Conservation (phyloP, 768 basidiomycete genomes). For the Hirschioporus abietinus region DNA sequence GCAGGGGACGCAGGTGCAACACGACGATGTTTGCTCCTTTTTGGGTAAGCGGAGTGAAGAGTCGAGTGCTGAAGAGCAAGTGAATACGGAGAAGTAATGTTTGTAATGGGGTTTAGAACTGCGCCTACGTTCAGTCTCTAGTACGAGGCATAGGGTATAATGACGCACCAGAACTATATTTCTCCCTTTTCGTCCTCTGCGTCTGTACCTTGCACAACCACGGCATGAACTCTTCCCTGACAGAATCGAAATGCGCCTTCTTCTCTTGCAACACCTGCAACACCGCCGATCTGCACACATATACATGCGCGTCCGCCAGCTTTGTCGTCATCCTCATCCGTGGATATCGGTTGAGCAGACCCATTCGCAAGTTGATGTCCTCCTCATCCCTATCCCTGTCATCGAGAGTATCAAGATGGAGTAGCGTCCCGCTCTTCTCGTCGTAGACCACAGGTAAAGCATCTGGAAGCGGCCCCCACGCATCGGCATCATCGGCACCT, state of each 20-base stretch:
- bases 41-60: slow-evolving; percentile 20
- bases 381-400: slow-evolving; percentile 62
- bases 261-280: slow-evolving; percentile 60
- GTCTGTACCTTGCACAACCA: slow-evolving; percentile 90
- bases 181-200: slow-evolving; percentile 50
- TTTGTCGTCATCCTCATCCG: slow-evolving; percentile 59
- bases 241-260: slow-evolving; percentile 70
- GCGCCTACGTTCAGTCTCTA: background rate
- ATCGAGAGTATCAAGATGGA: slow-evolving; percentile 70
- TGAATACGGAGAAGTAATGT: slow-evolving; percentile 36
- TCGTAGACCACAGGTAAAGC: slow-evolving; percentile 64
- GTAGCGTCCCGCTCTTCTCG: slow-evolving; percentile 53
- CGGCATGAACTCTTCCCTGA: slow-evolving; percentile 87
- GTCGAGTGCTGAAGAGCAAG: slow-evolving; percentile 61
- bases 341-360: slow-evolving; percentile 68
- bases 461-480: slow-evolving; percentile 48
- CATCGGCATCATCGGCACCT: slow-evolving; percentile 43
- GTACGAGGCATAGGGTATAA: slow-evolving; percentile 1
- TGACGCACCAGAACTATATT: slow-evolving; percentile 49
- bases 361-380: slow-evolving; percentile 72
- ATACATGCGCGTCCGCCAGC: slow-evolving; percentile 85
- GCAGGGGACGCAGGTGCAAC: slow-evolving; percentile 10
- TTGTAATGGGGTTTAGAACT: slow-evolving; percentile 45
- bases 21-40: slow-evolving; percentile 13
- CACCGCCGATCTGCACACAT: slow-evolving; percentile 73